Evolutionary conservation across 129 eudicot species (phyloP), one percentile per base, ranked within the genome.

Genomic region (Silybum marianum): DNA sequence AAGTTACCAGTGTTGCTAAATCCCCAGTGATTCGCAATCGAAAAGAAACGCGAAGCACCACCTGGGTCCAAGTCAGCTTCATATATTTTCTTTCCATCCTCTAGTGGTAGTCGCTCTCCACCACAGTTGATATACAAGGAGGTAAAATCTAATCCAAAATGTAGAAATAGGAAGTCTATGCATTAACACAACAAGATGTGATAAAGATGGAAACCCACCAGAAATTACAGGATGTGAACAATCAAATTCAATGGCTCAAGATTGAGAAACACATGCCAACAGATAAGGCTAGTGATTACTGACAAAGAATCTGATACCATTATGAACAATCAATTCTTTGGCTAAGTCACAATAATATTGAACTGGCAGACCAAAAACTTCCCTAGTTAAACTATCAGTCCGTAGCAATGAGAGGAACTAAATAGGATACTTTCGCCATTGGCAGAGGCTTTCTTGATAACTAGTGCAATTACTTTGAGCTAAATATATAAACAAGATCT

Each of bases 61-160:
- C 89, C 91, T 11, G 82, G 11, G 0, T 63, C 23, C 18, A 42
- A 1, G 78, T 88, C 95, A 2, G 72, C 93, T 74, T 86, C 95
- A 68, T 89, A 91, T 2, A 1, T 34, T 22, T 79, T 79, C 9
- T 73, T 54, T 16, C 78, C 88, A 42, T 38, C 72, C 7, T 3
- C 54, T 76, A 79, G 69, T 80, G 0, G 74, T 76, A 79, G 69
- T 80, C 6, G 74, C 73, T 16, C 18, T 79, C 98, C 98, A 22
- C 98, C 98, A 84, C 98, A 91, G 58, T 93, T 91, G 51, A 93
- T 91, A 71, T 85, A 86, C 74, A 91, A 65, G 84, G 92, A 90
- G 80, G 72, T 22, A 25, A 44, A 62, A 54, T 46, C 97, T 92
- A 82, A 77, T 62, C 76, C 75, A 78, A 22, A 54, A 67, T n/a